Base-by-base conservation (phyloP, 192 early-diverging fungal genomes). In the Coemansia reversa region DNA sequence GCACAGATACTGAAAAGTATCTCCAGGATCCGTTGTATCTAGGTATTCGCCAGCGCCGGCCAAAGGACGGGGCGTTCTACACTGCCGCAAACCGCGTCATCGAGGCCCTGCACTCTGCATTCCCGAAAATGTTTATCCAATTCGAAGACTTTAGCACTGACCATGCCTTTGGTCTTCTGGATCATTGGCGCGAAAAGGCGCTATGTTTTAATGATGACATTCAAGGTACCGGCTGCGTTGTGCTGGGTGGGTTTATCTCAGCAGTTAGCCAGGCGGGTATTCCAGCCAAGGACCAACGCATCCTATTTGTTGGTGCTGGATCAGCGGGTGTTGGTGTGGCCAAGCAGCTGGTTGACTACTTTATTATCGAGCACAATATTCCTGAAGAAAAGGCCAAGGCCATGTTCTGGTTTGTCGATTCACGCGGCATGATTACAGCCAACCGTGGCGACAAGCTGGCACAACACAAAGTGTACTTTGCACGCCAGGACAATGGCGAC, bases 111-210 rank as follows among this genome's bases (percentile, higher is more conserved):
- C 84, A 84, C 51, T 50, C 58, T 1, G 85, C 88, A 16, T 95
- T 91, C 79, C 94, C 94, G 9, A 67, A 85, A 24, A 69, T 95
- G 65, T 83, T 98, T n/a, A 89, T 98, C 50, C 96, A 98, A 79
- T 97, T 96, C 60, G 96, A 98, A 74, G 96, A 98, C 70, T 98
- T 94, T 69, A 92, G 92, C 20, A 90, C 91, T 4, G 94, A 95
- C 70, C 93, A 96, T 55, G 91, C 95, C 7, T 95, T 96, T 74
- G 89, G 84, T 22, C 75, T 94, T 48, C 74, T 98, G 35, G 84
- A 88, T 20, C 85, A 90, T 52, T 94, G 94, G 76, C 86, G 90
- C 60, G 47, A 87, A 63, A 74, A 84, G 12, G 86, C 87, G 30
- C 84, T 91, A 51, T 91, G 87, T 73, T 98, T 98, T 71, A 98